phyloP scores from a whole-genome alignment of 2,329 filamentous ascomycete species.

The Leptosphaerulina australis region DNA sequence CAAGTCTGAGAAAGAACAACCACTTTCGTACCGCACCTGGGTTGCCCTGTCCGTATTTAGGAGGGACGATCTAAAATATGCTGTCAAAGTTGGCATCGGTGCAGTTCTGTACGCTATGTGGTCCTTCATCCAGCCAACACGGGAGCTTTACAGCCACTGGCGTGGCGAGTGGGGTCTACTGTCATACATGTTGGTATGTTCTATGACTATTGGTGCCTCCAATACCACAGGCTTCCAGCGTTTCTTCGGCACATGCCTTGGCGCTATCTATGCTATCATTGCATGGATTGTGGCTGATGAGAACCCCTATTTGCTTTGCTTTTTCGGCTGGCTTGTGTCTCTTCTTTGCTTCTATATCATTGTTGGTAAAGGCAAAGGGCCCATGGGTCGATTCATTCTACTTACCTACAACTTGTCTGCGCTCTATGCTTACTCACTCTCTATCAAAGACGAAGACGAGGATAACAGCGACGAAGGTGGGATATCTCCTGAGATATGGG shows the following conservation, averaged over 20 bases:
- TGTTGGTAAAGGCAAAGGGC: constrained; percentile 79
- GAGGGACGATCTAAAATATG: constrained; percentile 74
- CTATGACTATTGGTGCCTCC: constrained; percentile 94
- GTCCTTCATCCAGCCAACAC: constrained; percentile 78
- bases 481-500: constrained; percentile 78
- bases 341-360: constrained; percentile 90
- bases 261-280: constrained; percentile 74
- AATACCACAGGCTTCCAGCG: constrained; percentile 90
- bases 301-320: constrained; percentile 75
- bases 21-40: constrained; percentile 59
- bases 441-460: constrained; percentile 72
- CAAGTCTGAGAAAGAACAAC: constrained; percentile 37
- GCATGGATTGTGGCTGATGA: constrained; percentile 79
- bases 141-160: constrained; percentile 84
- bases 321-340: constrained; percentile 81
- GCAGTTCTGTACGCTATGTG: constrained; percentile 88
- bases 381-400: constrained; percentile 90
- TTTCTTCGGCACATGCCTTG: constrained; percentile 84
- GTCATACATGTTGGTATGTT: constrained; percentile 97
- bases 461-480: constrained; percentile 86
- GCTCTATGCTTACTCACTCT: constrained; percentile 90
- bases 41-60: constrained; percentile 62
- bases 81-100: constrained; percentile 90
- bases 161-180: constrained; percentile 95
- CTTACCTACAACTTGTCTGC: constrained; percentile 96